Base-by-base conservation (phyloP, 2,329 filamentous ascomycete genomes). In the Huntiella savannae region DNA sequence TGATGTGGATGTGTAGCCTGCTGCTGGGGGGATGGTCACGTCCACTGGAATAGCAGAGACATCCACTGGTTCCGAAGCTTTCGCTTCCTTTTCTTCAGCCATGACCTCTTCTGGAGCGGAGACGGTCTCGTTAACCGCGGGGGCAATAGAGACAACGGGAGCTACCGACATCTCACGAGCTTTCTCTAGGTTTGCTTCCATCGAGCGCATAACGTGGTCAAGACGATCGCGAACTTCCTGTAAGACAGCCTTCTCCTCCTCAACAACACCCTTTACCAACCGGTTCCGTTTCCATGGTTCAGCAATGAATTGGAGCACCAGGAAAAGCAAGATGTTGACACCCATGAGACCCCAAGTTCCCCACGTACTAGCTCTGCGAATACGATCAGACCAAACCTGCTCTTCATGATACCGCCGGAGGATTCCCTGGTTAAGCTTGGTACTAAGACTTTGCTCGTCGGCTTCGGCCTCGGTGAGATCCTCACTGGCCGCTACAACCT, bases 351-450 rank as follows among this genome's bases (percentile, higher is more conserved):
- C 91, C 77, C 92, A 96, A 0, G 91, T 98, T 33, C 92, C 88
- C 91, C 91, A 98, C 0, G 91, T 98, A 59, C 82, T 91, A 69
- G 94, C 94, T 53, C 91, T 72, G 33, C 91, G 73, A 58, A 98
- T 98, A 55, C 93, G 88, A 60, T 98, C 91, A 58, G 84, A 93
- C 91, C 91, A 98, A 48, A 98, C 92, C 65, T 98, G 91, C 66
- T 98, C 91, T 64, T 98, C 91, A 61, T 98, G 91, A 62, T 98
- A 98, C 50, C 92, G 76, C 51, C 82, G 82, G 44, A 95, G 67
- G 55, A 96, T 95, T 43, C 79, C 77, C 51, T 80, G 77, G 58
- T 82, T 88, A 46, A 98, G 66, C 55, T 78, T 73, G 45, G 77
- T 74, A 47, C 78, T 74, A 1, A 86, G 73, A 51, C 82, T 78